phyloP scores from a whole-genome alignment of 176 grass and related monocot genomes.

The Zoysia japonica region DNA sequence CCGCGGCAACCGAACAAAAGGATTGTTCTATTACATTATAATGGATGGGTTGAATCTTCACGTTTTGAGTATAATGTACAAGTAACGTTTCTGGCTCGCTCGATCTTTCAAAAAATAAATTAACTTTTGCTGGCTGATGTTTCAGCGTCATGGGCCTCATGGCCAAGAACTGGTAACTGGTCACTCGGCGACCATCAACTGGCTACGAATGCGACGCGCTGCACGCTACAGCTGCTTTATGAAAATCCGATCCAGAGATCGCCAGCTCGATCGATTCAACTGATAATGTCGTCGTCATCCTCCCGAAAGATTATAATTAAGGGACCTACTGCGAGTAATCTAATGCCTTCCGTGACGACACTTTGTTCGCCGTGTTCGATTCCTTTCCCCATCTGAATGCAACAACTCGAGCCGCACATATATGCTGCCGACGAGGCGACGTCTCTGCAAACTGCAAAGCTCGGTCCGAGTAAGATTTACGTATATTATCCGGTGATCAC shows the following conservation, averaged over 20 bases:
- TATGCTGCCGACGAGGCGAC: not conserved
- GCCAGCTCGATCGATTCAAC: not conserved
- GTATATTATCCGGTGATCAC: not conserved
- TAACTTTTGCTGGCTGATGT: not conserved
- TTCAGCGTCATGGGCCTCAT: not conserved
- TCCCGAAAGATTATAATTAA: not conserved
- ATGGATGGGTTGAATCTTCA: not conserved
- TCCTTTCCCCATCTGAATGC: not conserved
- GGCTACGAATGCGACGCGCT: not conserved
- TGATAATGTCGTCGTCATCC: not conserved
- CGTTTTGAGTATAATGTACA: no score
- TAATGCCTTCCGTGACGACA: not conserved
- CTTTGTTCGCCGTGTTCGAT: not conserved
- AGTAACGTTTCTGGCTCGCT: not conserved
- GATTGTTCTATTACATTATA: not conserved
- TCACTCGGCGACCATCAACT: not conserved
- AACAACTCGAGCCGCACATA: not conserved
- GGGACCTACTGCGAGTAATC: not conserved
- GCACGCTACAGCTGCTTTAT: not conserved
- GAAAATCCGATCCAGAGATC: not conserved
- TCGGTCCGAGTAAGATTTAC: not conserved
- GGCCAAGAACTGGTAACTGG: not conserved
- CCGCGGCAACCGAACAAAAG: constrained; percentile 3
- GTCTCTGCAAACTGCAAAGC: not conserved
- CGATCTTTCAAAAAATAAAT: not conserved